These are phyloP conservation scores for Leptodermis oblonga DNA, from an alignment of 257 asterid genomes.

Conservation along the genomic window DNA sequence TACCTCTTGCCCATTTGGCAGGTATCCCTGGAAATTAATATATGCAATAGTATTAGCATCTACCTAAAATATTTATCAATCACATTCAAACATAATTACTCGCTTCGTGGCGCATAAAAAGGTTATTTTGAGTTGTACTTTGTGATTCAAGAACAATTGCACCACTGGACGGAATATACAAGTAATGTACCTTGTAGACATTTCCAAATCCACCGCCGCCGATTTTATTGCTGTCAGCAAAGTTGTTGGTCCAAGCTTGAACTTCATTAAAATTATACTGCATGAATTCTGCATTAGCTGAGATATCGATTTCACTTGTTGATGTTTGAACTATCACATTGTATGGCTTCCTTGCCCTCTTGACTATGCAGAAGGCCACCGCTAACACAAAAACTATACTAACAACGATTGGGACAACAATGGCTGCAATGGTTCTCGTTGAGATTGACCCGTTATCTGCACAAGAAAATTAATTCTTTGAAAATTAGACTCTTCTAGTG, in stretches of 20 bases:
- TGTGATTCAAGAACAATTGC: background rate
- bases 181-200: constrained; percentile 22
- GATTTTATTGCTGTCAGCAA: constrained; percentile 8
- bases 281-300: background rate
- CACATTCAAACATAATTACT: background rate
- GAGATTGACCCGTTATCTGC: constrained; percentile 13
- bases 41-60: too few relatives aligned
- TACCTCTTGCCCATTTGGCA: constrained; percentile 11
- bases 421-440: constrained; percentile 1
- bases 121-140: background rate
- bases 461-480: too few relatives aligned
- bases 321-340: too few relatives aligned
- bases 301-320: background rate
- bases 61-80: too few relatives aligned
- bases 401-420: constrained; percentile 5
- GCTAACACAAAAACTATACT: background rate
- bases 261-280: constrained; percentile 8
- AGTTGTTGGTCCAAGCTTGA: constrained; percentile 23
- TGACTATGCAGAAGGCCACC: background rate
- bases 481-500: too few relatives aligned
- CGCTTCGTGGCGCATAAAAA: background rate
- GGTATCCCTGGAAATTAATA: constrained; percentile 19
- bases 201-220: constrained; percentile 24
- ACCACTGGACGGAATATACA: background rate
- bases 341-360: background rate